These are phyloP conservation scores for Geotrichum histeridarum DNA, from an alignment of 1,139 yeast species.

Conservation along the genomic window DNA sequence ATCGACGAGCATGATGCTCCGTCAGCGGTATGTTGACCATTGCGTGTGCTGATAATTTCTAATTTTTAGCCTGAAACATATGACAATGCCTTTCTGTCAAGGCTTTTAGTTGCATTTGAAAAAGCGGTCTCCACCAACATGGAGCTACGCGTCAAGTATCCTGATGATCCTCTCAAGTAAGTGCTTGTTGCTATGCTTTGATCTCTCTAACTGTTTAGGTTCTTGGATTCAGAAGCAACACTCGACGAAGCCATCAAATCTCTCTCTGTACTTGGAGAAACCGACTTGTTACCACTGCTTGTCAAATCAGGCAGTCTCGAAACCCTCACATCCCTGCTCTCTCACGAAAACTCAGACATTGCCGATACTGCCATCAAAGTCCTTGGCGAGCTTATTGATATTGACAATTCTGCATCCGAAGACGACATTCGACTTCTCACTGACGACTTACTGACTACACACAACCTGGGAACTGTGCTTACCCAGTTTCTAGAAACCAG, in stretches of 20 bases:
- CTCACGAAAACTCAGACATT: conserved; percentile 38
- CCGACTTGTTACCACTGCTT: conserved; percentile 28
- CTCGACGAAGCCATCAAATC: conserved; percentile 34
- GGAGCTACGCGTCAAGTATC: conserved; percentile 31
- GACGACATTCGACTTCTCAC: conserved; percentile 22
- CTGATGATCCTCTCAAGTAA: conserved; percentile 37
- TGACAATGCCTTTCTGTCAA: conserved; percentile 28
- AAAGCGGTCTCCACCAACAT: conserved; percentile 31
- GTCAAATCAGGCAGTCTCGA: conserved; percentile 27
- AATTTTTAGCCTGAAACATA: conserved; percentile 20
- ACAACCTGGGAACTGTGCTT: conserved; percentile 7
- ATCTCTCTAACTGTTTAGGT: conserved; percentile 10
- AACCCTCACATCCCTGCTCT: conserved; percentile 28
- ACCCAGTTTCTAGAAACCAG: conserved; percentile 1
- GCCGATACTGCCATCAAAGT: conserved; percentile 29
- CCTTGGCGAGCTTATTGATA: conserved; percentile 31
- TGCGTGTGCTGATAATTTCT: background rate
- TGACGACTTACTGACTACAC: conserved; percentile 10
- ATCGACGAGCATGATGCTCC: conserved; percentile 16
- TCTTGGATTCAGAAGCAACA: conserved; percentile 32
- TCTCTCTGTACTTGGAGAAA: conserved; percentile 33
- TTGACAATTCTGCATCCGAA: conserved; percentile 21
- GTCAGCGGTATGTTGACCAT: conserved; percentile 2
- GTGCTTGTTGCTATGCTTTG: background rate
- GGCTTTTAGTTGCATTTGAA: conserved; percentile 28